These are phyloP conservation scores for Parastagonospora nodorum DNA, from an alignment of 2,329 filamentous ascomycete species.

Conservation along the genomic window DNA sequence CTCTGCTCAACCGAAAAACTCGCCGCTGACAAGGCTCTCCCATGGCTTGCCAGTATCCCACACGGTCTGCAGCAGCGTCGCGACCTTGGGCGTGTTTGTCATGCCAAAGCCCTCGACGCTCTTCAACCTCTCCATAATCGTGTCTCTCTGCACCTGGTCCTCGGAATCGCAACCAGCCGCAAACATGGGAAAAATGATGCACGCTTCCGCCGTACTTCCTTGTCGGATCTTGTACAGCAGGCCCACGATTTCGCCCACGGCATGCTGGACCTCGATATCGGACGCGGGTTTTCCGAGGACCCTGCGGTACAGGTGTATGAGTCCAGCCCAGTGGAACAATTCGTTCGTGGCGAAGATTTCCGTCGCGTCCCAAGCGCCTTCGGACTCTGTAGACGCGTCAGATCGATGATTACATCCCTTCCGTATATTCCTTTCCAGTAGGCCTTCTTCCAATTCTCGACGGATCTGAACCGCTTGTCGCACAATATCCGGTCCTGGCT, in stretches of 20 bases:
- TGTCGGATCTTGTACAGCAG: slow-evolving; percentile 66
- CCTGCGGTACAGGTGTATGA: slow-evolving; percentile 76
- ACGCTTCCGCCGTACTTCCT: slow-evolving; percentile 74
- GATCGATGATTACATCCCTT: slow-evolving; percentile 51
- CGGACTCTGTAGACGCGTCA: slow-evolving; percentile 40
- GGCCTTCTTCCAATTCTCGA: slow-evolving; percentile 63
- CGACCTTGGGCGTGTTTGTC: slow-evolving; percentile 71
- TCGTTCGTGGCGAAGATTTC: slow-evolving; percentile 76
- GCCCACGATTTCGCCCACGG: slow-evolving; percentile 66
- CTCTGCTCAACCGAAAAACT: slow-evolving; percentile 64
- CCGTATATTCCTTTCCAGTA: slow-evolving; percentile 41
- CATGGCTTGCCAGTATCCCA: slow-evolving; percentile 72
- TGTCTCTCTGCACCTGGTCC: slow-evolving; percentile 59
- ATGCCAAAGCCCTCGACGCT: slow-evolving; percentile 75
- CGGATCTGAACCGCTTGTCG: slow-evolving; percentile 65
- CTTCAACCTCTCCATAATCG: slow-evolving; percentile 69
- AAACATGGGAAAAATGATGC: slow-evolving; percentile 80
- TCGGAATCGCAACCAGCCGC: slow-evolving; percentile 77
- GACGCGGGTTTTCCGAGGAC: slow-evolving; percentile 66
- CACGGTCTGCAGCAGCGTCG: slow-evolving; percentile 68
- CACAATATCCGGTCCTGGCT: slow-evolving; percentile 60
- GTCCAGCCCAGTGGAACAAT: slow-evolving; percentile 78
- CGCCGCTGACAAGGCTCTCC: slow-evolving; percentile 69
- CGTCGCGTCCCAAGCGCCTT: slow-evolving; percentile 60
- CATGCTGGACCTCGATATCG: slow-evolving; percentile 65